These are phyloP conservation scores for Celoporthe dispersa DNA, from an alignment of 2,329 filamentous ascomycete species.

Conservation along the genomic window DNA sequence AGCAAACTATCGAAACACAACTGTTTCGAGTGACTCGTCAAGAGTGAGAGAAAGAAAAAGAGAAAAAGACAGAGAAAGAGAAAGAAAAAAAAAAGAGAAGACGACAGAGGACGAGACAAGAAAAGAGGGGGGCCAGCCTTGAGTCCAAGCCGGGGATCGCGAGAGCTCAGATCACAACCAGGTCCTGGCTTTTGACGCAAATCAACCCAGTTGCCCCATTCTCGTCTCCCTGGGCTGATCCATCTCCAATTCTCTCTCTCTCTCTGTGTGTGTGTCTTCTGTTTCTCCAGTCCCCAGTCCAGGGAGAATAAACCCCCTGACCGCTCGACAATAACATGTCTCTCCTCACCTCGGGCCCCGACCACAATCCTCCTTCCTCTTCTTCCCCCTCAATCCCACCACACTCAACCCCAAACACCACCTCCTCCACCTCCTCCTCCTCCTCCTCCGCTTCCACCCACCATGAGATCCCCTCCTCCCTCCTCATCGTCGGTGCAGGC, in stretches of 20 bases:
- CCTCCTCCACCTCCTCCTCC: constrained; percentile 30
- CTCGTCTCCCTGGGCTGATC: constrained; percentile 10
- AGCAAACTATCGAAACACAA: not conserved
- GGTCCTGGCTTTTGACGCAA: not conserved
- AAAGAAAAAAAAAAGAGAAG: constrained; percentile 8
- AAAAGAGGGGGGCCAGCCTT: constrained; percentile 3
- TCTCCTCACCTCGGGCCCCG: constrained; percentile 24
- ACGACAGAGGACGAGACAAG: constrained; percentile 10
- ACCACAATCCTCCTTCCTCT: constrained; percentile 18
- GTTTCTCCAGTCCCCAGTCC: not conserved
- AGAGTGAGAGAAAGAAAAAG: not conserved
- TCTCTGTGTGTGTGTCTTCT: no score
- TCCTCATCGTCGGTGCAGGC: constrained; percentile 72
- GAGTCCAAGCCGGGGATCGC: constrained; percentile 4
- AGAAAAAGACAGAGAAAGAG: not conserved
- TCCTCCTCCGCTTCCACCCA: constrained; percentile 25
- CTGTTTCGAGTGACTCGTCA: not conserved
- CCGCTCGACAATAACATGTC: constrained; percentile 8
- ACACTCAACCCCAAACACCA: constrained; percentile 24
- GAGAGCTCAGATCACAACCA: constrained; percentile 12
- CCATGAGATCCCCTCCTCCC: constrained; percentile 45
- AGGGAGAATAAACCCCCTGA: constrained; percentile 1
- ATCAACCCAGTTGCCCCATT: not conserved
- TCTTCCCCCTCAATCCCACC: constrained; percentile 20
- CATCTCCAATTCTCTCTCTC: not conserved